These are phyloP conservation scores for Clathrus columnatus DNA, from an alignment of 768 basidiomycete genomes.

Conservation along the genomic window DNA sequence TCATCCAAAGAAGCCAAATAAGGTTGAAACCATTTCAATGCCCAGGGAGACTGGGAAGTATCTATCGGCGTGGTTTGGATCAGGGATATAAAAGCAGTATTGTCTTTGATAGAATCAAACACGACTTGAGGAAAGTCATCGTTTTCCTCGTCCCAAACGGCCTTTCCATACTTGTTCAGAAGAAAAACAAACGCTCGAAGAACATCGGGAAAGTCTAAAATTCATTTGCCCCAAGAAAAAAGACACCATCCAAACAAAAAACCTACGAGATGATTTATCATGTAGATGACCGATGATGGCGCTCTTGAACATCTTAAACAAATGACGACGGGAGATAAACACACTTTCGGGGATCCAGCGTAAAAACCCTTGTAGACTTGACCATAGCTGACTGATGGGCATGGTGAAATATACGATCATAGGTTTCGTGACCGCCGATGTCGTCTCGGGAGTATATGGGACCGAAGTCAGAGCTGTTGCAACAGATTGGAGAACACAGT, in stretches of 20 bases:
- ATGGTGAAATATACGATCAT: constrained; percentile 4
- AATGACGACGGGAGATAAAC: constrained; percentile 26
- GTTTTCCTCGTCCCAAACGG: constrained; percentile 64
- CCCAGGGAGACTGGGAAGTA: constrained; percentile 34
- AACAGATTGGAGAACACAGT: constrained; percentile 35
- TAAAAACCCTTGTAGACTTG: constrained; percentile 34
- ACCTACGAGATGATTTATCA: constrained; percentile 53
- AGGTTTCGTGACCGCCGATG: background rate
- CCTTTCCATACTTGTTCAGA: constrained; percentile 42
- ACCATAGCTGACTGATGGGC: constrained; percentile 40
- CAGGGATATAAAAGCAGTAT: constrained; percentile 43
- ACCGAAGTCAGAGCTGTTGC: constrained; percentile 23
- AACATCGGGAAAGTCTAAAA: constrained; percentile 50
- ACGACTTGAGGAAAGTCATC: constrained; percentile 69
- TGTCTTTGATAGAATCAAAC: constrained; percentile 80
- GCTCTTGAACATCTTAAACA: constrained; percentile 38
- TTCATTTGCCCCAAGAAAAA: constrained; percentile 8
- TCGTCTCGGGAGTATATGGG: constrained; percentile 1
- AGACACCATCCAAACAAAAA: constrained; percentile 12
- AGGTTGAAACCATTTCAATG: constrained; percentile 57
- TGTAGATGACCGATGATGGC: constrained; percentile 54
- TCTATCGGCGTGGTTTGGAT: constrained; percentile 28
- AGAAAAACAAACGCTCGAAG: constrained; percentile 52
- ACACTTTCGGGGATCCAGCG: constrained; percentile 44
- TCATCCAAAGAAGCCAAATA: constrained; percentile 50